Evolutionary conservation across 23 red algal genomes (phyloP).

Genomic region (Gracilaria domingensis): DNA sequence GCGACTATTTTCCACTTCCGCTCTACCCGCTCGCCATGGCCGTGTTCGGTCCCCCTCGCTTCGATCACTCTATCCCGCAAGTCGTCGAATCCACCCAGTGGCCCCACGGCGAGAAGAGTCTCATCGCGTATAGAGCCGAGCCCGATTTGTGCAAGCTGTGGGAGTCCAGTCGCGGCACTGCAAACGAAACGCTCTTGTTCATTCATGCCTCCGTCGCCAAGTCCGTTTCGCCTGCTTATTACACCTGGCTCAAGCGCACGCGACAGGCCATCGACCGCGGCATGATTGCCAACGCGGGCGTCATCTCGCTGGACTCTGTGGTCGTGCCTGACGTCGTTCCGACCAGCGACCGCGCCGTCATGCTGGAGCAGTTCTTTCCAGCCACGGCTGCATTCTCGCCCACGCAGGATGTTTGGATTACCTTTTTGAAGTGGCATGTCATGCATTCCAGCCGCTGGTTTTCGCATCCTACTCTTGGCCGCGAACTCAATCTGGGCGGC

Average conservation of each 20-base stretch:
- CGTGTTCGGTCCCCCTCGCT: constrained; percentile 60
- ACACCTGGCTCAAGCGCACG: constrained; percentile 37
- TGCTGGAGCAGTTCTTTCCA: constrained; percentile 54
- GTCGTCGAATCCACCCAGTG: constrained; percentile 31
- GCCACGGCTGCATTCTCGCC: constrained; percentile 50
- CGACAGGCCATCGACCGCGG: constrained; percentile 33
- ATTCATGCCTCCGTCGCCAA: constrained; percentile 39
- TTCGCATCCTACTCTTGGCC: not conserved
- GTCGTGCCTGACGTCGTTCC: constrained; percentile 47
- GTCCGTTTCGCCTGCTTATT: constrained; percentile 45
- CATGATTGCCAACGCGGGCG: constrained; percentile 48
- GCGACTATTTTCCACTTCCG: constrained; percentile 39
- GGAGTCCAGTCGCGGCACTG: constrained; percentile 35
- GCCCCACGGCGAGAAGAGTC: constrained; percentile 42
- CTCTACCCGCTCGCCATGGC: constrained; percentile 65
- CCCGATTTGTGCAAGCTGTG: constrained; percentile 32
- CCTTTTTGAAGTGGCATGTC: constrained; percentile 58
- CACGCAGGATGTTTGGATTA: constrained; percentile 62
- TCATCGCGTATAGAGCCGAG: constrained; percentile 58
- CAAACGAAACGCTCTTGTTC: constrained; percentile 54
- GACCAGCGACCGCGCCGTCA: constrained; percentile 33
- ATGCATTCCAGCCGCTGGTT: constrained; percentile 26
- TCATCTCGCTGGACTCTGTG: constrained; percentile 46
- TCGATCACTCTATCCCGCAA: constrained; percentile 43
- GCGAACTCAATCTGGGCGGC: constrained; percentile 33